Conservation (phyloP, 495 filamentous ascomycete species). For the Copromyces sp. region DNA sequence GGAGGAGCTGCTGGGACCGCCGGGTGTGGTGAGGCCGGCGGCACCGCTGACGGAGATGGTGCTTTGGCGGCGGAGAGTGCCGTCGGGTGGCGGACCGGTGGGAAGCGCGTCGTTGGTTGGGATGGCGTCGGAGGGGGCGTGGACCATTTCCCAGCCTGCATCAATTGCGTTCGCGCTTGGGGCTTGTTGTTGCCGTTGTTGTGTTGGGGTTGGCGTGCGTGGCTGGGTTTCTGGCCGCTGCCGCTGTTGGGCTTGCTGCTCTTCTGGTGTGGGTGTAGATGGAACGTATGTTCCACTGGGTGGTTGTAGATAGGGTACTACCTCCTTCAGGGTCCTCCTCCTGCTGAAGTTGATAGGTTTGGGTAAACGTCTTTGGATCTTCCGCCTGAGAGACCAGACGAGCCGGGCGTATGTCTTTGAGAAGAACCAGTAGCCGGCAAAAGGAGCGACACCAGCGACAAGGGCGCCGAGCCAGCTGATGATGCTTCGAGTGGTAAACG, state of each 20-base stretch:
- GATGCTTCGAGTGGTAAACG: conserved; percentile 12
- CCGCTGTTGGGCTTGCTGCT: background rate
- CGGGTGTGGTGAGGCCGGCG: background rate
- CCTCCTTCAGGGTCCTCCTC: conserved; percentile 1
- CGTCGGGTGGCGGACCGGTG: conserved; percentile 18
- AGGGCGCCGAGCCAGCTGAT: conserved; percentile 22
- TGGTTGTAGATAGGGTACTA: background rate
- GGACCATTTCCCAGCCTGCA: background rate
- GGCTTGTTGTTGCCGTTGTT: background rate
- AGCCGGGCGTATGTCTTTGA: conserved; percentile 5
- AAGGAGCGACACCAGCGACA: conserved; percentile 23
- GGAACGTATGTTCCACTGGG: background rate
- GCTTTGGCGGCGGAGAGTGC: conserved; percentile 22
- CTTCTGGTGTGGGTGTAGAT: background rate
- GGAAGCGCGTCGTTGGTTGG: background rate
- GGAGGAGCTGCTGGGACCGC: background rate
- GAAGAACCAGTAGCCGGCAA: conserved; percentile 23
- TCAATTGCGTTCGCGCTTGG: background rate
- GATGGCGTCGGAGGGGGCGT: background rate
- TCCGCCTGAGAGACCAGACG: conserved; percentile 2
- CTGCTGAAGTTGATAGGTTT: conserved; percentile 8
- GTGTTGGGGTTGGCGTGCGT: background rate
- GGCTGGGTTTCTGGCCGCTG: background rate
- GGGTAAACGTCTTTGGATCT: conserved; percentile 10
- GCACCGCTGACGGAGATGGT: conserved; percentile 9